Evolutionary conservation across 371 early-diverging fungal species (phyloP).

Genomic region (Mortierella sp.): DNA sequence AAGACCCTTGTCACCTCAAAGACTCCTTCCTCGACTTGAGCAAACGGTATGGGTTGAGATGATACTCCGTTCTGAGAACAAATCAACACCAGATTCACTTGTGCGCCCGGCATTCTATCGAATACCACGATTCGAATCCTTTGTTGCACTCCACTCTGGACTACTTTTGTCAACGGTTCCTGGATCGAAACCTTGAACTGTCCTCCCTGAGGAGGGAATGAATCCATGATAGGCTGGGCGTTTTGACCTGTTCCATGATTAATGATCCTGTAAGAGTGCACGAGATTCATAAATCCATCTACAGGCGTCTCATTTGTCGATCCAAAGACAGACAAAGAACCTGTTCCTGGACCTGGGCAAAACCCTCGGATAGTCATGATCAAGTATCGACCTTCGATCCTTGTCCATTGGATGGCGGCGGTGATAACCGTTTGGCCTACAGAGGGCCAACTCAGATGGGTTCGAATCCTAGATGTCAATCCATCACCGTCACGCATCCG

Average conservation of each 20-base stretch:
- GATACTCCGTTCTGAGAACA: background rate
- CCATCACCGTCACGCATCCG: background rate
- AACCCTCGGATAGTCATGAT: slow-evolving; percentile 18
- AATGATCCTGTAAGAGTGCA: slow-evolving; percentile 24
- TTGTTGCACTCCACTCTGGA: slow-evolving; percentile 18
- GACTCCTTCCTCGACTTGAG: slow-evolving; percentile 12
- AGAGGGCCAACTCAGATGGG: slow-evolving; percentile 9
- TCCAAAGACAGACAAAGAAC: slow-evolving; percentile 9
- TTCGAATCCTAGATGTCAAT: background rate
- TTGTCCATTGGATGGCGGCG: slow-evolving; percentile 7
- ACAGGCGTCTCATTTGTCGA: background rate
- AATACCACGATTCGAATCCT: slow-evolving; percentile 17
- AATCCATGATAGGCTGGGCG: slow-evolving; percentile 11
- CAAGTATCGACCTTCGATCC: slow-evolving; percentile 18
- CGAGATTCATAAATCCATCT: background rate
- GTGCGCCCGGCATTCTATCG: slow-evolving; percentile 2
- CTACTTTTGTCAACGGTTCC: slow-evolving; percentile 16
- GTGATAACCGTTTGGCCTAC: background rate
- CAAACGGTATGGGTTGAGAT: background rate
- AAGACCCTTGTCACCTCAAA: slow-evolving; percentile 24
- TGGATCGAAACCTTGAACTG: slow-evolving; percentile 15
- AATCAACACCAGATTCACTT: slow-evolving; percentile 6
- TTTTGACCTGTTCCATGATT: slow-evolving; percentile 30
- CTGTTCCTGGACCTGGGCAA: slow-evolving; percentile 31
- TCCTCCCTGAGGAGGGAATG: background rate